Evolutionary conservation across 2,329 filamentous ascomycete genomes (phyloP).

Genomic region (Trichophyton equinum): DNA sequence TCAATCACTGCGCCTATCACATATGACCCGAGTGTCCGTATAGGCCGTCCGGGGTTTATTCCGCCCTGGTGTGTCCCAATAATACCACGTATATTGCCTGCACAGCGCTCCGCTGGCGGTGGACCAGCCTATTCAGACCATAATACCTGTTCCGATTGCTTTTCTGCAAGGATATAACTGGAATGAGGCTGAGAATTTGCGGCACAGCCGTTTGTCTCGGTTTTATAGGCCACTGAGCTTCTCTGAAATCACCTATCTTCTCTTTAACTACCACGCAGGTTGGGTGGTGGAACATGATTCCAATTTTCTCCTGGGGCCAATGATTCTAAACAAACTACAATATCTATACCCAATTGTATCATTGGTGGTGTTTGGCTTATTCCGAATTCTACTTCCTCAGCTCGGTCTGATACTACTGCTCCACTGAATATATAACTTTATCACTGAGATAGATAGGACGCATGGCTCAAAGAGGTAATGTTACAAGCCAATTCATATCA

Average conservation of each 20-base stretch:
- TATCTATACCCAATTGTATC: not conserved
- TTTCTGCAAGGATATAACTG: not conserved
- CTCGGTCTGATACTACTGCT: too few relatives aligned
- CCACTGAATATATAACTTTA: not conserved
- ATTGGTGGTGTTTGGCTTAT: not conserved
- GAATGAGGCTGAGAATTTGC: not conserved
- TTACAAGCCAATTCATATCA: not conserved
- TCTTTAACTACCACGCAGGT: not conserved
- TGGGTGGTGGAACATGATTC: not conserved
- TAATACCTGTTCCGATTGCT: not conserved
- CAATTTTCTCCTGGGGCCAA: not conserved
- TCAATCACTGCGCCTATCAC: not conserved
- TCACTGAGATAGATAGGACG: not conserved
- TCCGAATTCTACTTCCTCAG: not conserved
- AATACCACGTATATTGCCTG: not conserved
- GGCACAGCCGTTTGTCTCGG: not conserved
- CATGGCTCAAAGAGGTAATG: not conserved
- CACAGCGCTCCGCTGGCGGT: not conserved
- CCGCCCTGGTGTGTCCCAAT: not conserved
- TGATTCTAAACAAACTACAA: not conserved
- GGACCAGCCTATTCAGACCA: not conserved
- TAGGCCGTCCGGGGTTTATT: not conserved
- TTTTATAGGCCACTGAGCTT: not conserved
- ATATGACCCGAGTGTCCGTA: not conserved
- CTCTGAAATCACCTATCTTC: not conserved